phyloP scores from a whole-genome alignment of 2,329 filamentous ascomycete species.

The Pezicula carpinea region DNA sequence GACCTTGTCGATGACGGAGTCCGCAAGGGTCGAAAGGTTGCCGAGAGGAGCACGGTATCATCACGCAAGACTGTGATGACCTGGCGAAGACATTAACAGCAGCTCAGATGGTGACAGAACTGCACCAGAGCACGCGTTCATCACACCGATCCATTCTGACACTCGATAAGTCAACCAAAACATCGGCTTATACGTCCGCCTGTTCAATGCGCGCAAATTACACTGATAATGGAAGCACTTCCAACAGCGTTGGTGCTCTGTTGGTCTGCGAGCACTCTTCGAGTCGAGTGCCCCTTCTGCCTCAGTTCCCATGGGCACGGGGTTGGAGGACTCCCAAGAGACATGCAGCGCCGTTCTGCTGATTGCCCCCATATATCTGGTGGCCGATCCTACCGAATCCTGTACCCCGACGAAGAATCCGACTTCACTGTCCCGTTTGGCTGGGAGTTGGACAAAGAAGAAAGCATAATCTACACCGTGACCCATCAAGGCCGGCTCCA shows the following conservation, averaged over 20 bases:
- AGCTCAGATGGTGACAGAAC: slow-evolving; percentile 11
- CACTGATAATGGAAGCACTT: slow-evolving; percentile 5
- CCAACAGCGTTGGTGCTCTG: slow-evolving; percentile 9
- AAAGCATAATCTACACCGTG: slow-evolving; percentile 3
- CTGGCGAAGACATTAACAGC: slow-evolving; percentile 10
- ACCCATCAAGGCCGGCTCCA: too few relatives aligned
- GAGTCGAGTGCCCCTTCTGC: slow-evolving; percentile 10
- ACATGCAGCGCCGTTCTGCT: background rate
- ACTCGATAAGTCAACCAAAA: slow-evolving; percentile 5
- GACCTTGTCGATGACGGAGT: slow-evolving; percentile 14
- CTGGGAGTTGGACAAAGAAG: slow-evolving; percentile 8
- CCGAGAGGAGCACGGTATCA: slow-evolving; percentile 12
- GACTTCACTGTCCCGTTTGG: slow-evolving; percentile 8
- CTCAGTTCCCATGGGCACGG: slow-evolving; percentile 7
- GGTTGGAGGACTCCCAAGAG: slow-evolving; percentile 9
- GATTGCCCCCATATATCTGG: slow-evolving; percentile 6
- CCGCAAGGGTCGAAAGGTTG: slow-evolving; percentile 8
- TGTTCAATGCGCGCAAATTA: slow-evolving; percentile 1
- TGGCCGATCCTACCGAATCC: slow-evolving; percentile 7
- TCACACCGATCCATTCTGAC: background rate
- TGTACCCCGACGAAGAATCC: slow-evolving; percentile 8
- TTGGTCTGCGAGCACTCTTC: slow-evolving; percentile 11
- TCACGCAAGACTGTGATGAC: slow-evolving; percentile 14
- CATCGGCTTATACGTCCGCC: slow-evolving; percentile 8
- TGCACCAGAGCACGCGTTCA: background rate